Evolutionary conservation across 2,329 filamentous ascomycete genomes (phyloP).

Genomic region (Fusarium metavorans): DNA sequence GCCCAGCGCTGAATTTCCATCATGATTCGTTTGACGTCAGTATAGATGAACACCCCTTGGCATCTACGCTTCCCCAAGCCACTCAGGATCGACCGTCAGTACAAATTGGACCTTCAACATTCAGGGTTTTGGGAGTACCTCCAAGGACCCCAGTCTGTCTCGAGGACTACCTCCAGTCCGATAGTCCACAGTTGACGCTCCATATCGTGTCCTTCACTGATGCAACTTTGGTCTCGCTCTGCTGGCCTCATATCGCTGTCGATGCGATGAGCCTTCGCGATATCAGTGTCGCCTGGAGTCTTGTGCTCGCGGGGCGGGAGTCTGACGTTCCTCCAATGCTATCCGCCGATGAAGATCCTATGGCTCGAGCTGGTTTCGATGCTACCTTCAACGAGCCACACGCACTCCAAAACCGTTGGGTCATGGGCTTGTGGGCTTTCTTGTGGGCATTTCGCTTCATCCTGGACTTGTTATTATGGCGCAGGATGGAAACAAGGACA

Average conservation of each 20-base stretch:
- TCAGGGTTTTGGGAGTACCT: neutral
- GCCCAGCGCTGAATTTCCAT: slow-evolving; percentile 56
- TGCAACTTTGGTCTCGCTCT: slow-evolving; percentile 22
- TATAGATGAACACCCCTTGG: slow-evolving; percentile 57
- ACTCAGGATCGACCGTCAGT: slow-evolving; percentile 10
- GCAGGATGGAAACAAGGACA: slow-evolving; percentile 2
- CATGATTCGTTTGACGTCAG: slow-evolving; percentile 50
- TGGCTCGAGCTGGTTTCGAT: slow-evolving; percentile 11
- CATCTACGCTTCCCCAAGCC: slow-evolving; percentile 50
- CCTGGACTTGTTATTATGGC: neutral
- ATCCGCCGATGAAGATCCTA: slow-evolving; percentile 7
- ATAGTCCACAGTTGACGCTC: slow-evolving; percentile 16
- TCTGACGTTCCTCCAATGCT: slow-evolving; percentile 1
- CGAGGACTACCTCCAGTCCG: slow-evolving; percentile 10
- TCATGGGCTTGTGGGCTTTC: slow-evolving; percentile 6
- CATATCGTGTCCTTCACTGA: slow-evolving; percentile 19
- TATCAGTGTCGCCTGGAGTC: slow-evolving; percentile 15
- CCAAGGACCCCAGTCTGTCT: neutral
- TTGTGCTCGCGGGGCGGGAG: slow-evolving; percentile 3
- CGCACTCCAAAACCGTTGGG: neutral
- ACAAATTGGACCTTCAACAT: neutral
- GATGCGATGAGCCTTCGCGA: slow-evolving; percentile 12
- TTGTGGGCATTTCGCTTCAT: slow-evolving; percentile 4
- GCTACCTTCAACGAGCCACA: neutral
- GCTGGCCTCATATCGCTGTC: slow-evolving; percentile 14